Evolutionary conservation across 73 alveolate species (phyloP).

Genomic region (Paramecium sonneborni): DNA sequence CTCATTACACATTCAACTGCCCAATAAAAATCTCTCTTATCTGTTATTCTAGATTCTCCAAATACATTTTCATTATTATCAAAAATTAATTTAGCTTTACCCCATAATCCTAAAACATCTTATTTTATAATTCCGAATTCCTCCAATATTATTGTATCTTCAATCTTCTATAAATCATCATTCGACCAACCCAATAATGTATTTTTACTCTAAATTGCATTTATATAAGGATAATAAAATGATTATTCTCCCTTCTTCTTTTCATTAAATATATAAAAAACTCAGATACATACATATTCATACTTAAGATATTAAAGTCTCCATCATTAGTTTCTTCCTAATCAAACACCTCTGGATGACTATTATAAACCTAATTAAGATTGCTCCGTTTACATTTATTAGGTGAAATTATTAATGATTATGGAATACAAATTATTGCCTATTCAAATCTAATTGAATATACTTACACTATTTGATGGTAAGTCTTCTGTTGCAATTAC

Average conservation of each 20-base stretch:
- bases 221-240: conserved; percentile 36
- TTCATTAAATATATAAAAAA: not conserved
- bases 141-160: not conserved
- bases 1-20: conserved; percentile 49
- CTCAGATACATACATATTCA: not conserved
- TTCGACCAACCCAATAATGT: not conserved
- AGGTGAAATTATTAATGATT: not conserved
- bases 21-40: conserved; percentile 40
- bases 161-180: not conserved
- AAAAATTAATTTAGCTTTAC: not conserved
- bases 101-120: conserved; percentile 17
- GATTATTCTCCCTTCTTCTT: conserved; percentile 38
- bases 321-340: conserved; percentile 15
- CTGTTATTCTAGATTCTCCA: not conserved
- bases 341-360: conserved; percentile 26
- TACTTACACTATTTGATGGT: conserved; percentile 24
- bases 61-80: not conserved
- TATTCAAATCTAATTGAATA: not conserved
- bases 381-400: not conserved
- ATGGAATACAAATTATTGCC: conserved; percentile 42
- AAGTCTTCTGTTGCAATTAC: conserved; percentile 11
- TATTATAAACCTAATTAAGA: not conserved
- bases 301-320: conserved; percentile 43
- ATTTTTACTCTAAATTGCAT: not conserved
- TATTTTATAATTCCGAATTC: conserved; percentile 13